Percentiles rank a stretch among this genome's conserved stretches.
phyloP scores from a whole-genome alignment of 768 basidiomycete species.

The Xanthoconium purpureum region DNA sequence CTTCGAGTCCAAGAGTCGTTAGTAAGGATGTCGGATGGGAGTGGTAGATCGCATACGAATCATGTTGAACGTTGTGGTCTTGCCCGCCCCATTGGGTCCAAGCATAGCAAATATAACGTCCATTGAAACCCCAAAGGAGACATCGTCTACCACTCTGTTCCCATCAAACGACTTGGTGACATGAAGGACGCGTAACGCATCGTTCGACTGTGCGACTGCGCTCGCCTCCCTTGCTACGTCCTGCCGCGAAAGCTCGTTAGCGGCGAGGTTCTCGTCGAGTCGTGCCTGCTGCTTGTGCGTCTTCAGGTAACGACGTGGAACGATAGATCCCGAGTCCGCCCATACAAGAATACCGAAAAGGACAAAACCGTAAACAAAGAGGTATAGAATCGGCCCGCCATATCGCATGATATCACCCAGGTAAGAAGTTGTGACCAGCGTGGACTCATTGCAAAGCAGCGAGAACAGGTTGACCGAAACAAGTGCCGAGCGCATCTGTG shows the following conservation, averaged over 20 bases:
- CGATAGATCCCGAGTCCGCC: constrained; percentile 64
- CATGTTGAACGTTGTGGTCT: constrained; percentile 79
- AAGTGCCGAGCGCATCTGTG: constrained; percentile 62
- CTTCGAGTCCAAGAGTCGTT: constrained; percentile 31
- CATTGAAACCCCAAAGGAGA: constrained; percentile 61
- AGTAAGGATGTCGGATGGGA: neutral
- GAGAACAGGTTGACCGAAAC: constrained; percentile 77
- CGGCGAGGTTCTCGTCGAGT: constrained; percentile 12
- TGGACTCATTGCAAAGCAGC: constrained; percentile 60
- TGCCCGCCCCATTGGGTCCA: constrained; percentile 82
- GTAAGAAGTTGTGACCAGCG: constrained; percentile 43
- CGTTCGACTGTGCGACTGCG: constrained; percentile 44
- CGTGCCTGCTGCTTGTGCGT: constrained; percentile 13
- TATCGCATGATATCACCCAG: constrained; percentile 56
- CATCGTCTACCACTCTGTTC: constrained; percentile 66
- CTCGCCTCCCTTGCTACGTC: constrained; percentile 59
- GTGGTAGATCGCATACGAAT: constrained; percentile 59
- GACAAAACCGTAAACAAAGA: constrained; percentile 57
- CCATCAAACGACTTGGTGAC: constrained; percentile 59
- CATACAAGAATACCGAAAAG: constrained; percentile 65
- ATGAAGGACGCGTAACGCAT: constrained; percentile 59
- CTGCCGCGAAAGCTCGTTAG: constrained; percentile 28
- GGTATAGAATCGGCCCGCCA: constrained; percentile 75
- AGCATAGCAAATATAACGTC: constrained; percentile 70
- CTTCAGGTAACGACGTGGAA: constrained; percentile 39